These are phyloP conservation scores for Neopestalotiopsis sp. DNA, from an alignment of 2,329 filamentous ascomycete genomes.

Conservation along the genomic window DNA sequence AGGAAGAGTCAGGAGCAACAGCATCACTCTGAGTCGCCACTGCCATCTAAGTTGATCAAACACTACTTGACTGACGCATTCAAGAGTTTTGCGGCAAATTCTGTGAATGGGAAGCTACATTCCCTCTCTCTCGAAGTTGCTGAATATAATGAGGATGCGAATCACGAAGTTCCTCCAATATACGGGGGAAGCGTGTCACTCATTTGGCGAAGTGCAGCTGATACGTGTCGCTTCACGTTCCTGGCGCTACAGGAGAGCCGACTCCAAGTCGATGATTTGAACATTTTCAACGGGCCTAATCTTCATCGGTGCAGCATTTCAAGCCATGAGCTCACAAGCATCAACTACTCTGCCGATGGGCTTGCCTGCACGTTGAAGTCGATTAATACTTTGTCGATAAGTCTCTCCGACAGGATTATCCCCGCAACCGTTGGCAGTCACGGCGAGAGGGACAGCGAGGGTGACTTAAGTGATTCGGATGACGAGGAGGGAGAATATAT, in stretches of 20 bases:
- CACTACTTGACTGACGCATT: not conserved
- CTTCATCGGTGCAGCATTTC: not conserved
- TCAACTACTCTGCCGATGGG: not conserved
- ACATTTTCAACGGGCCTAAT: not conserved
- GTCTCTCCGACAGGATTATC: not conserved
- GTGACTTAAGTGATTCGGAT: not conserved
- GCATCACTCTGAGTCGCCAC: not conserved
- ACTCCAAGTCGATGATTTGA: not conserved
- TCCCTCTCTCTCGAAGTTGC: not conserved
- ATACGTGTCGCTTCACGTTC: not conserved
- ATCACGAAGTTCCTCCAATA: not conserved
- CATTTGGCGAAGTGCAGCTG: not conserved
- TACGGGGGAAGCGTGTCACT: not conserved
- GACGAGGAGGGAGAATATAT: not conserved
- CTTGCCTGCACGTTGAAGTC: not conserved
- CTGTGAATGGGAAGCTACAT: not conserved
- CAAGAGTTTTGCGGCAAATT: not conserved
- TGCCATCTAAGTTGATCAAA: not conserved
- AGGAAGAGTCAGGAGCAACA: not conserved
- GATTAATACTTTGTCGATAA: not conserved
- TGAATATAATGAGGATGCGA: not conserved
- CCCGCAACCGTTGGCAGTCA: too few species aligned
- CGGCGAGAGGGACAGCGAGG: too few species aligned
- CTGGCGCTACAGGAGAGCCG: not conserved
- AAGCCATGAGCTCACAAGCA: not conserved